Evolutionary conservation across 176 grass and related monocot species (phyloP), one percentile per base, ranked within the genome.

Genomic region (Triticum dicoccoides): DNA sequence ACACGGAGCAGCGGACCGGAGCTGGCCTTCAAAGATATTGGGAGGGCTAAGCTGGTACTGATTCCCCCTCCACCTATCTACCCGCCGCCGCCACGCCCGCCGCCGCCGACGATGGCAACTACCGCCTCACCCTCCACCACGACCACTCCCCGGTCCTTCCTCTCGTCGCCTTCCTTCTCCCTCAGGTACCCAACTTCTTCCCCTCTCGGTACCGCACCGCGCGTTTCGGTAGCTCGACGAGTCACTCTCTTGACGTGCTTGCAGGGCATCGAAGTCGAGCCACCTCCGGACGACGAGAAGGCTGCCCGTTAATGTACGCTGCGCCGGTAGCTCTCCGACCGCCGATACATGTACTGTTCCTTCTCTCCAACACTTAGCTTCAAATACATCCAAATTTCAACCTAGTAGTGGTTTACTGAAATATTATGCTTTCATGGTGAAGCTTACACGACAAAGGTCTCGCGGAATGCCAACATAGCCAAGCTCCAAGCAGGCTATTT

Each of bases 391-490:
- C 30, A 68, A 68, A 68, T 79, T 64, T 64, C 44, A 42, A 18
- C 24, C 29, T 45, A 73, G 10, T 45, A 30, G 20, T 77, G 5
- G 49, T 61, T 61, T 80, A 10, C 61, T 91, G 21, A 91, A 33
- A 65, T 2, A 54, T 82, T 77, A 2, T 24, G 37, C 42, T 82
- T 32, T 30, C 83, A 4, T 89, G 74, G 21, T 83, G 86, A 86
- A 98, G 97, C 88, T 92, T 94, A 83, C 92, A 98, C 83, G 80
- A 98, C 93, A 0, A 98, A 88, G 38, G 97, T 98, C 23, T 70
- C 90, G 13, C 87, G 97, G 38, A 66, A 67, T 38, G 73, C 76
- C 0, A 73, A 95, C 62, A 95, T 95, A 91, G 90, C 80, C 21
- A 95, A 95, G 82, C 90, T 95, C 59, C 93, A 95, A 76, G 88